Base-by-base conservation (phyloP, 495 filamentous ascomycete genomes). In the Talaromyces thailandensis region DNA sequence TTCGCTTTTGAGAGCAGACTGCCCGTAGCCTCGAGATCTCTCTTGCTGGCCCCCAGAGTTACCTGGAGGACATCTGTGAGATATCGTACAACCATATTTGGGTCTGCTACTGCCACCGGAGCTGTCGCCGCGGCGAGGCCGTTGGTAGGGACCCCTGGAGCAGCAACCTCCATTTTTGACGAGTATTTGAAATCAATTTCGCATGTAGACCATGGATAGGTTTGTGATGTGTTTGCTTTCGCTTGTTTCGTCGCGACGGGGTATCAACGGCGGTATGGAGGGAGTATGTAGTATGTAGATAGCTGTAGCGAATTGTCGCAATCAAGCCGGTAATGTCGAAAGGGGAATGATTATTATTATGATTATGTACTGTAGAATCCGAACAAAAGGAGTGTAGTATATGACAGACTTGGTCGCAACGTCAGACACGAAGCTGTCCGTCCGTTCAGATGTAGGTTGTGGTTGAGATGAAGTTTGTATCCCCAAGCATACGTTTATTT, bases 11-110 rank as follows among this genome's bases (percentile, higher is more conserved):
- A 93, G 55, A 99, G 82, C 70, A 98, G 79, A 72, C 91, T 96
- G 52, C 90, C 92, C 50, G 82, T 76, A 24, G 80, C 77, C 71
- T 95, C 86, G 62, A 99, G 81, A 69, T 99, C 94, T 43, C 80
- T 79, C 67, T 82, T 84, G 28, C 85, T 84, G 63, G 95, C 92
- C 65, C 93, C 95, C 59, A 99, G 81, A 65, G 89, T 92, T 59
- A 93, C 86, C 70, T 87, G 82, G 66, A 96, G 82, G 60, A 97
- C 85, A 60, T 85, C 83, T 40, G 79, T 80, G 60, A 98, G 82
- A 77, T 97, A 87, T 56, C 93, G 87, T 58, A 96, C 83, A 45
- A 98, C 75, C 45, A 78, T 63, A 57, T 79, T 78, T 16, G 88
- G 80, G 71, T 88, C 83, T 31, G 85, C 76, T 58, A 75, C 63